These are phyloP conservation scores for Aspergillus terreus DNA, from an alignment of 2,329 filamentous ascomycete species.

Conservation along the genomic window DNA sequence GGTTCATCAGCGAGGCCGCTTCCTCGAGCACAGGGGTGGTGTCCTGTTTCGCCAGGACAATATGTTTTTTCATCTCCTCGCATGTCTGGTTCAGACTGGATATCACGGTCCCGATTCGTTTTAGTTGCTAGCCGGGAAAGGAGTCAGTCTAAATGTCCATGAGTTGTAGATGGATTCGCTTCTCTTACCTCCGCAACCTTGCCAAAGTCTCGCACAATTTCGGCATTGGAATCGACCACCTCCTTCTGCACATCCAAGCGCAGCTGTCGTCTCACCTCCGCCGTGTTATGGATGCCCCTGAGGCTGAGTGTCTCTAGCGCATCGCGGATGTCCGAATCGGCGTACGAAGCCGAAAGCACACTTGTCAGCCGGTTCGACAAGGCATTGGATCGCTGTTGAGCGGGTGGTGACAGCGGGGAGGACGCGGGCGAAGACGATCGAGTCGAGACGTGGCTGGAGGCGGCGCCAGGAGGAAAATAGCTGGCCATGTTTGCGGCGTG, in stretches of 20 bases:
- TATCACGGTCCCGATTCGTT: slow-evolving; percentile 76
- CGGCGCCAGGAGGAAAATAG: slow-evolving; percentile 26
- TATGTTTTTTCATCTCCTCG: slow-evolving; percentile 72
- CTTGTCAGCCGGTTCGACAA: slow-evolving; percentile 77
- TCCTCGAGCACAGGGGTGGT: slow-evolving; percentile 74
- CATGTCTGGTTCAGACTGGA: slow-evolving; percentile 75
- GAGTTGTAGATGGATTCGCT: background rate
- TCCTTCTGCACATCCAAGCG: slow-evolving; percentile 84
- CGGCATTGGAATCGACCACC: slow-evolving; percentile 86
- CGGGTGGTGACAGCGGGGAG: slow-evolving; percentile 28
- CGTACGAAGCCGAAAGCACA: slow-evolving; percentile 87
- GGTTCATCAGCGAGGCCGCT: slow-evolving; percentile 66
- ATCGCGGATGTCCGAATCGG: slow-evolving; percentile 86
- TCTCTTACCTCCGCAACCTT: slow-evolving; percentile 73
- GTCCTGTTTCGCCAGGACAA: slow-evolving; percentile 69
- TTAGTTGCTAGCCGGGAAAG: slow-evolving; percentile 64
- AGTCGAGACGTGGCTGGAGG: slow-evolving; percentile 20
- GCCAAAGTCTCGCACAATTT: slow-evolving; percentile 84
- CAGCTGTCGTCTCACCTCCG: slow-evolving; percentile 73
- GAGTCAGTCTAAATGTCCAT: background rate
- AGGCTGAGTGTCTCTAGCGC: slow-evolving; percentile 74
- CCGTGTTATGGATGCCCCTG: slow-evolving; percentile 66
- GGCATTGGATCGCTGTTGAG: slow-evolving; percentile 52
- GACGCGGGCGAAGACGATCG: slow-evolving; percentile 20
- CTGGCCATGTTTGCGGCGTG: slow-evolving; percentile 27